Conservation (phyloP, 2,329 filamentous ascomycete genomes). For the Fusarium nematophilum region DNA sequence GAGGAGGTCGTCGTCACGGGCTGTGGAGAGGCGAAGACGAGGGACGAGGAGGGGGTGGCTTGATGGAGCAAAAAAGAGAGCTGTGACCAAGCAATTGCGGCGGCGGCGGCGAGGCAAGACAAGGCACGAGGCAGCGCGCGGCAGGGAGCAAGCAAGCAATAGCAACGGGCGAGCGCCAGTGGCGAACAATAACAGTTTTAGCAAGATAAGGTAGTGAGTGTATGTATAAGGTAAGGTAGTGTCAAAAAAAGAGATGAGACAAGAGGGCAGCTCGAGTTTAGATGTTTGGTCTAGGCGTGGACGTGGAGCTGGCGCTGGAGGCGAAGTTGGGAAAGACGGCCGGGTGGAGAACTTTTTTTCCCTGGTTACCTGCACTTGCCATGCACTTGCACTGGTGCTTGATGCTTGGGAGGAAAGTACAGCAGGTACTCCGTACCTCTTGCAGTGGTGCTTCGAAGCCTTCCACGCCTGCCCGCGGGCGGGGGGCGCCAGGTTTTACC, state of each 20-base stretch:
- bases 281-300: slow-evolving; percentile 39
- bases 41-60: slow-evolving; percentile 45
- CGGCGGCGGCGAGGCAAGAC: slow-evolving; percentile 33
- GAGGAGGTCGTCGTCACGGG: slow-evolving; percentile 41
- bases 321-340: slow-evolving; percentile 33
- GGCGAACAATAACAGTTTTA: slow-evolving; percentile 23
- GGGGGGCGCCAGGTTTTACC: slow-evolving; percentile 38
- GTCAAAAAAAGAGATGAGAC: slow-evolving; percentile 35
- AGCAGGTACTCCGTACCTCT: slow-evolving; percentile 19
- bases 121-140: slow-evolving; percentile 12
- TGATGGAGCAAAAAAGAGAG: slow-evolving; percentile 43
- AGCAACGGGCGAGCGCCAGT: slow-evolving; percentile 34
- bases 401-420: slow-evolving; percentile 11
- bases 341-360: slow-evolving; percentile 34
- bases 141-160: slow-evolving; percentile 21
- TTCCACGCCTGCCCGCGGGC: slow-evolving; percentile 24
- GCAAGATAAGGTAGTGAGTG: slow-evolving; percentile 18
- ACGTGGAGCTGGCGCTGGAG: slow-evolving; percentile 34
- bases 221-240: slow-evolving; percentile 20
- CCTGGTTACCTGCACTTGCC: no score
- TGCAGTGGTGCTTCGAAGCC: slow-evolving; percentile 25
- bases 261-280: slow-evolving; percentile 19
- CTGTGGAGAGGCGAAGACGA: slow-evolving; percentile 37
- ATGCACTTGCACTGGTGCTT: no score
- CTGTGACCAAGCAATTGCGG: slow-evolving; percentile 39